Evolutionary conservation across 208 protist species (phyloP).

Genomic region (Trypanosomatidae sp.): DNA sequence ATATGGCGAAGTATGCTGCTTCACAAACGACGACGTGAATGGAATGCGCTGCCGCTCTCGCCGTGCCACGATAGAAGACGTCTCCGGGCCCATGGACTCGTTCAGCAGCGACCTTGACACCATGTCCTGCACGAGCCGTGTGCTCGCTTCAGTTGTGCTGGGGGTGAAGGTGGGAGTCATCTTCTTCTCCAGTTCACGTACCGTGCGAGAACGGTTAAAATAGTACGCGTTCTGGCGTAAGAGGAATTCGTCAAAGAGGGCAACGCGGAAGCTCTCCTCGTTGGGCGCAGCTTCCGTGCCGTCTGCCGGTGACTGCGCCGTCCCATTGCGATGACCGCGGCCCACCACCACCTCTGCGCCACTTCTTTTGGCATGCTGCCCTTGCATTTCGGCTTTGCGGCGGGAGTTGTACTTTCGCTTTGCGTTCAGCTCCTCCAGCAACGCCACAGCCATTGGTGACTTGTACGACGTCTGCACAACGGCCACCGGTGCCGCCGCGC

Average conservation of each 20-base stretch:
- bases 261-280: slow-evolving; percentile 30
- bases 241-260: slow-evolving; percentile 82
- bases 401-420: slow-evolving; percentile 18
- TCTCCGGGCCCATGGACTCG: slow-evolving; percentile 28
- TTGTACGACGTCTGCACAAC: slow-evolving; percentile 55
- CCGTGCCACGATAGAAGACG: slow-evolving; percentile 27
- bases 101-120: slow-evolving; percentile 46
- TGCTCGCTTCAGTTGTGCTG: slow-evolving; percentile 44
- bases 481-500: background rate
- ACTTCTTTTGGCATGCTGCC: background rate
- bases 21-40: slow-evolving; percentile 36
- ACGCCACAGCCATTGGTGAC: slow-evolving; percentile 60
- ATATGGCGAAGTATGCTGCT: slow-evolving; percentile 65
- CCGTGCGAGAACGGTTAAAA: slow-evolving; percentile 36
- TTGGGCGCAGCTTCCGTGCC: background rate
- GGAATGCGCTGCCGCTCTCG: slow-evolving; percentile 35
- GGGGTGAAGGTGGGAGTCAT: slow-evolving; percentile 75
- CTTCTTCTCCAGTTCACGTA: slow-evolving; percentile 41
- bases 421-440: slow-evolving; percentile 29
- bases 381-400: slow-evolving; percentile 13
- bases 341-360: background rate
- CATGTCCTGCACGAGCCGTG: slow-evolving; percentile 49
- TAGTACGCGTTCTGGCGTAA: slow-evolving; percentile 70
- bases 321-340: background rate
- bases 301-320: background rate